Evolutionary conservation across 2,329 filamentous ascomycete species (phyloP), one percentile per base, ranked within the genome.

Genomic region (Pseudogymnoascus sp.): DNA sequence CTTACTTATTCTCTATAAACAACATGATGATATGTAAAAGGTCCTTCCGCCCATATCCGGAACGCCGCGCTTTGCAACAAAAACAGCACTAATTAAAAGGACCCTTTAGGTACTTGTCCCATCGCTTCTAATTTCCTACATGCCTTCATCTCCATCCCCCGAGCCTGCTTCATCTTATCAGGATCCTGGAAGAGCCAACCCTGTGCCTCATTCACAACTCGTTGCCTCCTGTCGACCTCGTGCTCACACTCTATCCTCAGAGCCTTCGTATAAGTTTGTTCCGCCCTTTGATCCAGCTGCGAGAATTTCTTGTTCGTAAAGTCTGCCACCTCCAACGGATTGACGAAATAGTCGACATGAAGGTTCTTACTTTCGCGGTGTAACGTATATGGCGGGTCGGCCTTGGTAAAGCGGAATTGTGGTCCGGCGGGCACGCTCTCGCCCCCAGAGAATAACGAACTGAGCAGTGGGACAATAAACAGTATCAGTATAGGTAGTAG

Each of bases 401-500:
- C 82, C 5, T 78, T 75, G 72, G 96, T 90, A 74, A 95, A 96
- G 65, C 87, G 84, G 77, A 96, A 87, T 25, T 79, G 79, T 2
- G 93, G 93, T 11, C 87, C 81, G 7, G 83, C 75, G 28, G 82
- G 75, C 25, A 80, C 75, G 18, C 80, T 76, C 18, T 76, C 74
- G 61, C 83, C 80, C 58, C 78, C 76, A 16, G 85, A 83, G 74
- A 96, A 91, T 25, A 96, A 76, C 1, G 89, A 93, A 18, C 90
- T 91, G 62, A 97, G 79, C 25, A 96, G 81, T 0, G 92, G 90
- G 66, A 93, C 85, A 62, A 97, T 79, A 73, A 99, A 96, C 70
- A 99, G 86, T 67, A 99, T 80, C 61, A 99, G 81, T 60, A 99
- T 87, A 14, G 95, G 93, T 5, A 99, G 82, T 14, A 99, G 82